Evolutionary conservation across 768 basidiomycete genomes (phyloP), one percentile per base, ranked within the genome.

Genomic region (Dioszegia crocea): DNA sequence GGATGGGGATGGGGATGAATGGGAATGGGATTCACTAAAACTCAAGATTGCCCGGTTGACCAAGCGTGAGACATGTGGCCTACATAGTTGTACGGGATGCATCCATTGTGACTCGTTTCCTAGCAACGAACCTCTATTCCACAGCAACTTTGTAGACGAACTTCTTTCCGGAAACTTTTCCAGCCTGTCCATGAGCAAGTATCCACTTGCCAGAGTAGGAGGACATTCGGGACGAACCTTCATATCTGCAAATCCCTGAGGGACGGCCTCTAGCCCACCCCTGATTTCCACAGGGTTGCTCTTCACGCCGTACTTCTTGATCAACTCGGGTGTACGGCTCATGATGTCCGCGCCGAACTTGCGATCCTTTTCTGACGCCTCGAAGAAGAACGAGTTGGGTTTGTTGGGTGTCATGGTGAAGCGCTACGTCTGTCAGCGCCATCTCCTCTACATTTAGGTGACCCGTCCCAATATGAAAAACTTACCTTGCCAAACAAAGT

Each of bases 191-290:
- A 21, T 27, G 3, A 16, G 8, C 30, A 10, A 31, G 14, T 33
- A 6, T 33, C 33, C 6, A 2, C n/a, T 2, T 23, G 1, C 31
- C 19, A 16, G 3, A 47, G 46, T n/a, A 19, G 26, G n/a, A n/a
- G n/a, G n/a, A n/a, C n/a, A 31, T 14, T 17, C 14, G 9, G 16
- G 11, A 64, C 63, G 38, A 55, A 61, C 64, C 61, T 61, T 61
- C 57, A 61, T 57, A 12, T 60, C 49, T 43, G 65, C 55, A 38
- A 65, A 67, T 0, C 64, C 65, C 27, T 47, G 44, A 12, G 57
- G 27, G 14, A 72, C 48, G 29, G 53, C 70, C 21, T 76, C 68
- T 27, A 78, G 58, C 23, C 75, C 76, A 46, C 71, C 74, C 16
- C 66, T 51, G 55, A 69, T 21, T 48, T 59, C 51, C 14, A 69